Conservation (phyloP, 2,329 filamentous ascomycete species). For the Aspergillus sp. region DNA sequence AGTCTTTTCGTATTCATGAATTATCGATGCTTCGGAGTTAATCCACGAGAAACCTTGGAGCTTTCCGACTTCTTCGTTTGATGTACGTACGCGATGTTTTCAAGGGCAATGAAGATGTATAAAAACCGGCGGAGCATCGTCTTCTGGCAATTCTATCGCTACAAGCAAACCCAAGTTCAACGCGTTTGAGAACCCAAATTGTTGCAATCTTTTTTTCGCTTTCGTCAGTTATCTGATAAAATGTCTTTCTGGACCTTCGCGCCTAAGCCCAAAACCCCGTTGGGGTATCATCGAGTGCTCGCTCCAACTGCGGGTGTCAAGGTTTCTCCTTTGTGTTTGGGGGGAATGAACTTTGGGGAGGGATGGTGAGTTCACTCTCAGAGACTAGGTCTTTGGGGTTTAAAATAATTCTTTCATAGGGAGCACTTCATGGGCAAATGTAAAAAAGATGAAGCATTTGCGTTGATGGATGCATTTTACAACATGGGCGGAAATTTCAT, state of each 20-base stretch:
- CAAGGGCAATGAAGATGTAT: no score
- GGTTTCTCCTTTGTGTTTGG: conserved; percentile 55
- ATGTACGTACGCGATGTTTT: no score
- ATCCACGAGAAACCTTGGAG: no score
- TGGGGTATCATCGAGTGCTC: conserved; percentile 55
- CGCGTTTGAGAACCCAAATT: no score
- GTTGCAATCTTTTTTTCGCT: no score
- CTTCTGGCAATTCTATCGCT: no score
- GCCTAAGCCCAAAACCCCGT: conserved; percentile 23
- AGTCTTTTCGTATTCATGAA: no score
- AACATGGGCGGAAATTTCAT: conserved; percentile 55
- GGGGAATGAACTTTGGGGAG: conserved; percentile 57
- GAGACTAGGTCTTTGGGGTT: neutral
- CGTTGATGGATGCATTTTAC: conserved; percentile 53
- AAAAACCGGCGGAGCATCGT: no score
- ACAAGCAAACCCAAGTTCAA: no score
- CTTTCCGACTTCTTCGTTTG: no score
- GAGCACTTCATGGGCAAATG: conserved; percentile 39
- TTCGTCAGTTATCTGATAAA: neutral
- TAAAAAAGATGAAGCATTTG: conserved; percentile 49
- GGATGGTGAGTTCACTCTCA: conserved; percentile 37
- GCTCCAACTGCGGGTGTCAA: conserved; percentile 53
- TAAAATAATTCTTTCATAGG: neutral
- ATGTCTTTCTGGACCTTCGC: conserved; percentile 8
- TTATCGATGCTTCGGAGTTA: no score